Percentiles rank a stretch among this genome's conserved stretches.
Evolutionary conservation across 176 grass and related monocot species (phyloP).

Genomic region (Hordeum vulgare): MorexV3_pseudomolecules_assembly NC_058520.1:471951590-471952089

Average conservation of each 20-base stretch:
- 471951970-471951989: background rate
- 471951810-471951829: background rate
- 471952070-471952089: conserved; percentile 79
- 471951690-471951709: background rate
- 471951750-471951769: background rate
- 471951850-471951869: background rate
- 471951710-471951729: background rate
- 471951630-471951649: background rate
- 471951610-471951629: background rate
- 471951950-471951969: background rate
- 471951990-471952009: background rate
- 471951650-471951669: background rate
- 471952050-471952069: conserved; percentile 92
- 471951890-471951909: background rate
- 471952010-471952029: background rate
- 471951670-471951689: background rate
- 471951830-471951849: background rate
- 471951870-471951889: background rate
- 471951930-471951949: background rate
- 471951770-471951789: background rate
- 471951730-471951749: background rate
- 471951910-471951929: background rate
- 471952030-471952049: conserved; percentile 23
- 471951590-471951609: background rate
- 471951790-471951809: background rate